Base-by-base conservation (phyloP, 1,284 basidiomycete species). In the Moesziomyces globuligerus region DNA sequence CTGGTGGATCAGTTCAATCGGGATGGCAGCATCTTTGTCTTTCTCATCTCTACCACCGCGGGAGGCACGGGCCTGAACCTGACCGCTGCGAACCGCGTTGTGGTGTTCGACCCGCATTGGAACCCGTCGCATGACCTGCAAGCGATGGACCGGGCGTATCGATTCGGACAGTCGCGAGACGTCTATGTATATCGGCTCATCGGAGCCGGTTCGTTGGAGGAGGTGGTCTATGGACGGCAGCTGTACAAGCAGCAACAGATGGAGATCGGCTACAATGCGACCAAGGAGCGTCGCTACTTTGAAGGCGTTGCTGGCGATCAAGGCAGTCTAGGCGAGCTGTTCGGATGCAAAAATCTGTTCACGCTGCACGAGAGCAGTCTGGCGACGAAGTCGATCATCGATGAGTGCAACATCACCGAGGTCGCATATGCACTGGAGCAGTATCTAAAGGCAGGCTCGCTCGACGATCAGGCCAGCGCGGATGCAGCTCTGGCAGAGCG, bases 201-300 rank as follows among this genome's bases (percentile, higher is more conserved):
- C 32, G 71, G 68, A 21, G 59, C 66, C 21, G 75, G 75, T 17
- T 71, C 72, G 24, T 56, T 78, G 5, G 75, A 78, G 34, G 72
- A 85, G 72, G 64, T 83, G 15, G 83, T 93, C 28, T 92, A 92
- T 73, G 90, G 90, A 0, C 88, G 91, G 5, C 92, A 93, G 82
- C 86, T 93, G 9, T 93, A 93, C 83, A 93, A 93, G 81, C 91
- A 92, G 74, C 92, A 93, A 76, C 90, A 91, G 77, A 92, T 92
- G 90, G 87, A 88, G 15, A 92, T 92, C 46, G 92, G 89, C 0
- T 93, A 93, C 77, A 62, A 56, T 20, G 72, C 73, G 7, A 59
- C 74, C 24, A 55, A 61, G 24, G 67, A 61, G 34, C 45, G 41
- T 37, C 90, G 90, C 60, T 91, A 91, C 75, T 93, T 93, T 68